Evolutionary conservation across 176 grass and related monocot species (phyloP).

Genomic region (Tillandsia leiboldiana): DNA sequence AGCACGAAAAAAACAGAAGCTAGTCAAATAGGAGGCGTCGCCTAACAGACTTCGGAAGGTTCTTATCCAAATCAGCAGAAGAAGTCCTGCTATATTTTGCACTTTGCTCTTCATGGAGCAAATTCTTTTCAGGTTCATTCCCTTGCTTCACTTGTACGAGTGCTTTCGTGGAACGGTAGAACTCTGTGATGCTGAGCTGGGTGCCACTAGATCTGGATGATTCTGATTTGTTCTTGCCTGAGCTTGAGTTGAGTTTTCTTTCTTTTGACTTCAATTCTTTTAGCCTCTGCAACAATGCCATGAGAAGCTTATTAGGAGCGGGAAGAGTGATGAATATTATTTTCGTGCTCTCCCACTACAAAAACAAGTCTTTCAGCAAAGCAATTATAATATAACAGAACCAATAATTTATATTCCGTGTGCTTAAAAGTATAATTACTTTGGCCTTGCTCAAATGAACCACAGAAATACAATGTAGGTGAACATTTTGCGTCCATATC

Average conservation of each 20-base stretch:
- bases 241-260: conserved; percentile 23
- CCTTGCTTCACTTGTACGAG: conserved; percentile 5
- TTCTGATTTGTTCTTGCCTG: not conserved
- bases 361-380: not conserved
- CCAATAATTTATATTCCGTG: too few species aligned
- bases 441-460: too few species aligned
- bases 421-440: too few species aligned
- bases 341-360: not conserved
- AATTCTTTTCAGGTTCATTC: conserved; percentile 26
- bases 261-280: conserved; percentile 57
- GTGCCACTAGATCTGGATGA: conserved; percentile 31
- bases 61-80: conserved; percentile 30
- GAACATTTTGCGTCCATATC: too few species aligned
- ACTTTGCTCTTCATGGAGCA: conserved; percentile 7
- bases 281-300: conserved; percentile 44
- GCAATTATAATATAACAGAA: too few species aligned
- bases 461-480: too few species aligned
- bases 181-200: conserved; percentile 76
- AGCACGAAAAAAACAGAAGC: not conserved
- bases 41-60: conserved; percentile 41
- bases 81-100: conserved; percentile 25
- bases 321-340: not conserved
- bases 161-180: conserved; percentile 58
- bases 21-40: conserved; percentile 57
- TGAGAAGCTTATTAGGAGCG: not conserved